Evolutionary conservation across 768 basidiomycete genomes (phyloP), one percentile per base, ranked within the genome.

Genomic region (Filobasidium wieringae): DNA sequence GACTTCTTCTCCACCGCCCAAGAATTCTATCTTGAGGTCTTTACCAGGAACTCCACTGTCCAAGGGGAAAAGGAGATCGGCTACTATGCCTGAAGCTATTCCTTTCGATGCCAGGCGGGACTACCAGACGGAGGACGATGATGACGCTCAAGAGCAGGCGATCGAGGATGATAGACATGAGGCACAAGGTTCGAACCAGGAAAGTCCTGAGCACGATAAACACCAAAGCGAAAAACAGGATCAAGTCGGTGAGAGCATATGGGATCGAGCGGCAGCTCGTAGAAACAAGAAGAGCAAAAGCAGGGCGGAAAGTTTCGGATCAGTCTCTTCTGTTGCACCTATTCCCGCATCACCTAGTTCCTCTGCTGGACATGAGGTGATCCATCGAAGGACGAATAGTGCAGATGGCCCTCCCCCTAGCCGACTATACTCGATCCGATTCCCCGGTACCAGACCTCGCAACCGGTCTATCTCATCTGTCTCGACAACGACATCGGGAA

Each of bases 61-160:
- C 2, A 61, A 61, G 39, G 67, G 67, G 11, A 67, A 68, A 45
- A 57, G 29, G 14, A 67, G 71, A 19, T 70, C 71, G 8, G 66
- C 66, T 1, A 72, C 71, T 2, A 51, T 68, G 36, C 66, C 69
- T 4, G 63, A 34, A 15, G 41, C 50, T 15, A 51, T 58, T 36
- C 33, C 34, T 27, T 22, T 59, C 14, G 49, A n/a, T n/a, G 43
- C 17, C 17, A 19, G 22, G 43, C 22, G 22, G 24, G 43, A 47
- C 19, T 19, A 27, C 4, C 43, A 24, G 22, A 47, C 22, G 24
- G 43, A 19, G 22, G 24, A 24, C 43, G 43, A 47, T 7, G 14
- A 27, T 4, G 29, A 51, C 33, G 4, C 15, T 11, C 51, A 33
- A 11, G 27, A 31, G 4, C 32, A 39, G 22, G 52, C 24, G n/a